phyloP scores from a whole-genome alignment of 139 green algal genomes.

The Yamagishiella unicocca region DNA sequence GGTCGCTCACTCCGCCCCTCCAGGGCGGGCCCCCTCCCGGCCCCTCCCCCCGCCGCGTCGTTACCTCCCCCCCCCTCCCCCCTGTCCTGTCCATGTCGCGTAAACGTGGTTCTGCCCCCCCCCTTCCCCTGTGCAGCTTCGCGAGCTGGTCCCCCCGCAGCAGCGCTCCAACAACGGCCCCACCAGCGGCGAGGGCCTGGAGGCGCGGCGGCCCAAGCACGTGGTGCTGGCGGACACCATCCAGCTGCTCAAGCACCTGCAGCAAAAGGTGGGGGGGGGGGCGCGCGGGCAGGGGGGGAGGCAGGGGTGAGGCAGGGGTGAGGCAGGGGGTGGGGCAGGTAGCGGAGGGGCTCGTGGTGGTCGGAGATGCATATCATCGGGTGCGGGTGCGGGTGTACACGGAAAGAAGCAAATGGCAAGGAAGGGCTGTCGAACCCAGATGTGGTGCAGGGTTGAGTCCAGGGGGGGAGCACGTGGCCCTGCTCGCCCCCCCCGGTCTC shows the following conservation, averaged over 20 bases:
- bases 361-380: too few species aligned
- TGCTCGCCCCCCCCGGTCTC: too few species aligned
- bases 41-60: neutral
- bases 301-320: too few species aligned
- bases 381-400: too few species aligned
- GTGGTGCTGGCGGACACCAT: conserved; percentile 83
- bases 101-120: too few species aligned
- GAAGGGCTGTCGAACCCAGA: too few species aligned
- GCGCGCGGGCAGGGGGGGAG: neutral
- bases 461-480: too few species aligned
- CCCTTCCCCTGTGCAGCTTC: too few species aligned
- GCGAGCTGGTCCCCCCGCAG: conserved; percentile 58
- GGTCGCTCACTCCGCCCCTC: neutral
- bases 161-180: neutral
- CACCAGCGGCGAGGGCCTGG: neutral
- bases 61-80: neutral
- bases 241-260: conserved; percentile 68
- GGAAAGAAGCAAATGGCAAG: too few species aligned
- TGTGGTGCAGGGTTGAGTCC: too few species aligned
- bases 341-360: too few species aligned
- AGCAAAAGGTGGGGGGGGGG: conserved; percentile 21
- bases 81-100: too few species aligned
- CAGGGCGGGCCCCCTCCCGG: neutral
- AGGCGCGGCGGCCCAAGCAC: conserved; percentile 74
- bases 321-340: neutral